phyloP scores from a whole-genome alignment of 228 moss, liverwort and hornwort genomes.

The Sphagnum magellanicum region DNA sequence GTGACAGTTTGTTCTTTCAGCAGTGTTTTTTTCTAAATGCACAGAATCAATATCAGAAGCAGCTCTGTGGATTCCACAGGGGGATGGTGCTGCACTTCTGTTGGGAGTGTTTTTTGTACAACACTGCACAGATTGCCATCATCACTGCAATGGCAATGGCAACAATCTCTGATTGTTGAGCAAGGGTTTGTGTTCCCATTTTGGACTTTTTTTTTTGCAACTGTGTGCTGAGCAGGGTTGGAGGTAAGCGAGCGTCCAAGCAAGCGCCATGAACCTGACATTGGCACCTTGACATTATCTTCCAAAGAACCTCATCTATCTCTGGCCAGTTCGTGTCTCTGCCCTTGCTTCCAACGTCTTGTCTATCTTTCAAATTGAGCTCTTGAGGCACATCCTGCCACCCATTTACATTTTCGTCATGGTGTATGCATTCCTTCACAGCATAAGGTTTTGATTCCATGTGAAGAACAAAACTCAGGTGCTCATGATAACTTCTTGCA shows the following conservation, averaged over 20 bases:
- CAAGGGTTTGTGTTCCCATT: not conserved
- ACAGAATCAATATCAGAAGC: not conserved
- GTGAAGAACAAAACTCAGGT: too few relatives aligned
- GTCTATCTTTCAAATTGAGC: too few relatives aligned
- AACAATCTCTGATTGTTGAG: not conserved
- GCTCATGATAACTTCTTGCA: too few relatives aligned
- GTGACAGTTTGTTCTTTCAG: too few relatives aligned
- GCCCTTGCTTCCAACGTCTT: not conserved
- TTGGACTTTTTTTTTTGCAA: conserved; percentile 7
- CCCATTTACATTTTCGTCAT: too few relatives aligned
- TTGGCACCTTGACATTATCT: conserved; percentile 38
- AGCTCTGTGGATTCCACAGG: not conserved
- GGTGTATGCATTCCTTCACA: too few relatives aligned
- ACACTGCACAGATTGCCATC: too few relatives aligned
- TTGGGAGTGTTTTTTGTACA: not conserved
- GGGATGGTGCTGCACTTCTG: not conserved
- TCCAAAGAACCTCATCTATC: conserved; percentile 11
- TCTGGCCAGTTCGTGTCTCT: conserved; percentile 8
- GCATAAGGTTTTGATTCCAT: too few relatives aligned
- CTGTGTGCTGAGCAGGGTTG: conserved; percentile 59
- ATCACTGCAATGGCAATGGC: not conserved
- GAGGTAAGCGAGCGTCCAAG: conserved; percentile 73
- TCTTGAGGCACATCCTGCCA: too few relatives aligned
- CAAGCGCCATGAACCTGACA: conserved; percentile 69
- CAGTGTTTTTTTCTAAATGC: too few relatives aligned